Conservation (phyloP, 805 yeast species). For the Lipomyces mesembrius region DNA sequence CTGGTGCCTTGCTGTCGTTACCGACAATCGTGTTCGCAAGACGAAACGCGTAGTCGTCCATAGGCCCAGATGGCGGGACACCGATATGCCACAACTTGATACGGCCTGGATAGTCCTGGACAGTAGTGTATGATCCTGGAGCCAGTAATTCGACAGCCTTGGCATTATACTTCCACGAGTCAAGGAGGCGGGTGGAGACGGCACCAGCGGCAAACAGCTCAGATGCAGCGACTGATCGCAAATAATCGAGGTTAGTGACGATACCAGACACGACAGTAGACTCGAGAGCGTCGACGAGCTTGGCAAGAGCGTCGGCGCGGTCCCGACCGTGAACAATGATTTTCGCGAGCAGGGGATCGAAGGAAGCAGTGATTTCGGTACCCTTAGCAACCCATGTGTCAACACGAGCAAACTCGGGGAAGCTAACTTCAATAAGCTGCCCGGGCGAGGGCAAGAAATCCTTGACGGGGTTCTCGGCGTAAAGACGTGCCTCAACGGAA, state of each 20-base stretch:
- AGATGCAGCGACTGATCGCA: constrained; percentile 82
- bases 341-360: constrained; percentile 92
- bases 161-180: constrained; percentile 71
- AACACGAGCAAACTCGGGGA: constrained; percentile 90
- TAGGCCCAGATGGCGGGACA: constrained; percentile 98
- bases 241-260: constrained; percentile 85
- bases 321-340: constrained; percentile 93
- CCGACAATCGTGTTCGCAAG: constrained; percentile 91
- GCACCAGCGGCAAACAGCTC: constrained; percentile 80
- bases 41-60: constrained; percentile 91
- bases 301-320: constrained; percentile 79
- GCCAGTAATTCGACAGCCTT: constrained; percentile 80
- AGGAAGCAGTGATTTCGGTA: constrained; percentile 84
- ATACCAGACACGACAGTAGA: constrained; percentile 91
- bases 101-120: constrained; percentile 95
- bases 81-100: constrained; percentile 85
- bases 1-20: constrained; percentile 80
- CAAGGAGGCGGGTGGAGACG: constrained; percentile 87
- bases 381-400: constrained; percentile 95
- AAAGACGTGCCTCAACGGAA: constrained; percentile 93
- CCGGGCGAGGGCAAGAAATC: constrained; percentile 97
- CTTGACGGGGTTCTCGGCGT: constrained; percentile 96
- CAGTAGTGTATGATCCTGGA: constrained; percentile 96
- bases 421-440: constrained; percentile 78
- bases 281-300: constrained; percentile 77